Percentiles rank a stretch among this genome's conserved stretches.
phyloP scores from a whole-genome alignment of 176 grass and related monocot species.

The Leersia perrieri region DNA sequence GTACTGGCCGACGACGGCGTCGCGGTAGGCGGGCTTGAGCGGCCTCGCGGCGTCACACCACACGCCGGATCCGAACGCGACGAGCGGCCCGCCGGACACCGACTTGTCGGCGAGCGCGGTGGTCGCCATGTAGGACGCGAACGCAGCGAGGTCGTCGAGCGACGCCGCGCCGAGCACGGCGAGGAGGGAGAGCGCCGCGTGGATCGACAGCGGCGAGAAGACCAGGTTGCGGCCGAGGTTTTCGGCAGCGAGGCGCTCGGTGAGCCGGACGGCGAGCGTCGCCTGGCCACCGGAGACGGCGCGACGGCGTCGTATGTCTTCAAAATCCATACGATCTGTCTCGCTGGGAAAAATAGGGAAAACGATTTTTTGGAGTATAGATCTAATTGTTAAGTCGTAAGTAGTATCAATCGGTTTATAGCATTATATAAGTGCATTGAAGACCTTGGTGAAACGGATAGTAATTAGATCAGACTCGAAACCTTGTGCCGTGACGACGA shows the following conservation, averaged over 20 bases:
- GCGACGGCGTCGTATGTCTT: too few species aligned
- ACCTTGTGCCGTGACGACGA: too few species aligned
- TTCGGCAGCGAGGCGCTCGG: neutral
- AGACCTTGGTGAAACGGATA: too few species aligned
- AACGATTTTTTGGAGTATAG: too few species aligned
- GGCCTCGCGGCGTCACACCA: conserved; percentile 23
- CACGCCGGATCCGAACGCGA: conserved; percentile 9
- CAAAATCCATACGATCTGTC: too few species aligned
- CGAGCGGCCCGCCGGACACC: neutral
- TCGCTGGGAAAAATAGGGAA: too few species aligned
- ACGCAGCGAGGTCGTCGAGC: neutral
- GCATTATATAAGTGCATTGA: too few species aligned
- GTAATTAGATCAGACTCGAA: too few species aligned
- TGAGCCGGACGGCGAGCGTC: neutral
- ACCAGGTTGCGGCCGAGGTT: neutral
- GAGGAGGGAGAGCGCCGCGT: conserved; percentile 19
- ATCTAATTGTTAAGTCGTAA: too few species aligned
- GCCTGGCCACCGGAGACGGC: neutral
- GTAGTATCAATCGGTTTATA: too few species aligned
- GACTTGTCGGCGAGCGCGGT: neutral
- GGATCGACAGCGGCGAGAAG: conserved; percentile 40
- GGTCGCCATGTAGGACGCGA: neutral
- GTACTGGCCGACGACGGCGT: neutral
- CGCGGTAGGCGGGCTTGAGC: conserved; percentile 14
- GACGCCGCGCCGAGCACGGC: neutral